Base-by-base conservation (phyloP, 176 grass and related monocot species). In the Hordeum marinum region DNA sequence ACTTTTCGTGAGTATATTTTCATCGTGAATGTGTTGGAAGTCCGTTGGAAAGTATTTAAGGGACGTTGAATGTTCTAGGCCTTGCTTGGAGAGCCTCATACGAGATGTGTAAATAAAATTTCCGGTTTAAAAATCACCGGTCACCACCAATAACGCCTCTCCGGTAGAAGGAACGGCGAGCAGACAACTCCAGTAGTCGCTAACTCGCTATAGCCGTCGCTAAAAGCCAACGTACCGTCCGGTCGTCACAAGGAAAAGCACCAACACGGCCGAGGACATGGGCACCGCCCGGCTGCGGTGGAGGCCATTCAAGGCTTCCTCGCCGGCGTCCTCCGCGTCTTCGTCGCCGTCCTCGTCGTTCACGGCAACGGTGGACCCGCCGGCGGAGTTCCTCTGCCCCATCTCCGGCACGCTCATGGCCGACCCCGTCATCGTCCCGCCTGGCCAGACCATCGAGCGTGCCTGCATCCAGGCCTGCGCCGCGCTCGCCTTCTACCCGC, bases 321-420 rank as follows among this genome's bases (percentile, higher is more conserved):
- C 84, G 21, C 42, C 76, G 27, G 8, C 36, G 0, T 73, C 69
- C 34, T 71, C 57, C 7, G 29, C 81, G 8, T 66, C 91, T 2
- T 74, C 81, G 27, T 50, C 91, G 25, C 75, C 82, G 36, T 45
- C 91, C 21, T 91, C 84, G 1, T 83, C 83, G 4, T 84, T 90
- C 76, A 92, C 87, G 17, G 78, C 80, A 72, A 92, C 89, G 36
- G 80, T 77, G n/a, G 93, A 92, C 52, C 80, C 91, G 41, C 96
- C 91, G 54, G 27, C 24, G 17, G 89, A 98, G 85, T 98, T 98
- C 87, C 82, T 98, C 67, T 98, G 96, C 89, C 93, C 96, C 29
- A 85, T 98, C 89, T 95, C 96, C 42, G 82, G 93, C 63, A 80
- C 91, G 52, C 83, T 98, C 41, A 98, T 98, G 96, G 96, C 91